phyloP scores from a whole-genome alignment of 1,284 basidiomycete species.

The Pseudozyma pruni region DNA sequence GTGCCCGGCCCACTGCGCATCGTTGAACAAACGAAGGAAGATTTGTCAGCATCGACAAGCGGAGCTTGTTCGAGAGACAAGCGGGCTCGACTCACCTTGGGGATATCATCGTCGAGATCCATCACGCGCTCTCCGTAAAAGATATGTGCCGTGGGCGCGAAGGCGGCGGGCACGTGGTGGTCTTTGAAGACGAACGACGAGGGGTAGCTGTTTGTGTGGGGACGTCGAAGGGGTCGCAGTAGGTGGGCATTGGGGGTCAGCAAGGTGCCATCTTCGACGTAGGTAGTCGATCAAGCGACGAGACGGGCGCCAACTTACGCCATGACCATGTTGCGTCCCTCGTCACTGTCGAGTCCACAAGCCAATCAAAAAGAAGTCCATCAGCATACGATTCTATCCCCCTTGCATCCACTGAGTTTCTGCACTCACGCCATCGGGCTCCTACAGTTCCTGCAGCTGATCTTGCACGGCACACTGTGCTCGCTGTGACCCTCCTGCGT shows the following conservation, averaged over 20 bases:
- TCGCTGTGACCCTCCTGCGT: conserved; percentile 45
- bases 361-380: background rate
- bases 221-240: too few relatives aligned
- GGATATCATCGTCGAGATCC: conserved; percentile 48
- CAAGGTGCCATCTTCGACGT: background rate
- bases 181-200: conserved; percentile 43
- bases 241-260: background rate
- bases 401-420: too few relatives aligned
- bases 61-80: too few relatives aligned
- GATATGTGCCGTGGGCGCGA: conserved; percentile 48
- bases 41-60: conserved; percentile 5
- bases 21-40: background rate
- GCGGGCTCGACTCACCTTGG: conserved; percentile 43
- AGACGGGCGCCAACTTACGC: conserved; percentile 25
- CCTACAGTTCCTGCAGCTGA: conserved; percentile 48
- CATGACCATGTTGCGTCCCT: conserved; percentile 53
- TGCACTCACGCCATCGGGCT: conserved; percentile 45
- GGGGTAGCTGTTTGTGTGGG: conserved; percentile 23
- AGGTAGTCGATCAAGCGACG: too few relatives aligned
- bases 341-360: conserved; percentile 24
- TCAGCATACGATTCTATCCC: too few relatives aligned
- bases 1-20: conserved; percentile 36
- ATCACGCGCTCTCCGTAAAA: conserved; percentile 48
- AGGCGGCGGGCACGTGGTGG: conserved; percentile 26
- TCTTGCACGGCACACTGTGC: conserved; percentile 47